A percentile compares a stretch with the other conserved stretches of the same genome.
phyloP scores from a whole-genome alignment of 2,329 filamentous ascomycete species.

The Cordyceps cateniannulata region DNA sequence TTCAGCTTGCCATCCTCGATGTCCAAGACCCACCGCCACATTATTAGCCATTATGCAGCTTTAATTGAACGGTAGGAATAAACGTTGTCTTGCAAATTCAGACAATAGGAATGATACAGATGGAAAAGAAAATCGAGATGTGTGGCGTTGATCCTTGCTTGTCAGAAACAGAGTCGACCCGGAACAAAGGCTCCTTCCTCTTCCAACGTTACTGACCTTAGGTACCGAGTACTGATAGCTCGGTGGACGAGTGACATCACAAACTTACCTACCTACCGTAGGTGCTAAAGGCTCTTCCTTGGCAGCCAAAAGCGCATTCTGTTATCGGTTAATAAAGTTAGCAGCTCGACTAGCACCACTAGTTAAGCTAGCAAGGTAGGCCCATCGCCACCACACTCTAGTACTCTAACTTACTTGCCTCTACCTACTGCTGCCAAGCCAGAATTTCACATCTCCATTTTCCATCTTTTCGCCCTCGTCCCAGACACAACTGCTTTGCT shows the following conservation, averaged over 20 bases:
- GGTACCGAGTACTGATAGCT: too few species aligned
- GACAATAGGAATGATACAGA: background rate
- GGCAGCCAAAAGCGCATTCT: background rate
- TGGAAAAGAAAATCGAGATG: background rate
- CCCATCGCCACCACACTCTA: background rate
- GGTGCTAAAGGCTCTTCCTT: background rate
- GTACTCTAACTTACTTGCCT: background rate
- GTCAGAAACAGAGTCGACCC: background rate
- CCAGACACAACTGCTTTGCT: background rate
- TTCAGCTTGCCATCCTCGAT: background rate
- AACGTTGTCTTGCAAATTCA: background rate
- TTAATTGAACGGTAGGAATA: background rate
- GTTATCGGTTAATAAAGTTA: background rate
- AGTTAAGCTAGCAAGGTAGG: too few species aligned
- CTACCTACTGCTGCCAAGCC: background rate
- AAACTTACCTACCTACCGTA: background rate
- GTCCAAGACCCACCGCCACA: background rate
- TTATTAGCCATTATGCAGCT: background rate
- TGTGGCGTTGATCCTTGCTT: background rate
- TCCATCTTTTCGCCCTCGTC: background rate
- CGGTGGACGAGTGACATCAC: conserved; percentile 3
- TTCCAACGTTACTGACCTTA: too few species aligned
- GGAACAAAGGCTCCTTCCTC: background rate
- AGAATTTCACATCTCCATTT: background rate
- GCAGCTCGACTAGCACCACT: background rate